Conservation (phyloP, 1,139 yeast species). For the Sugiyamaella paludigena region DNA sequence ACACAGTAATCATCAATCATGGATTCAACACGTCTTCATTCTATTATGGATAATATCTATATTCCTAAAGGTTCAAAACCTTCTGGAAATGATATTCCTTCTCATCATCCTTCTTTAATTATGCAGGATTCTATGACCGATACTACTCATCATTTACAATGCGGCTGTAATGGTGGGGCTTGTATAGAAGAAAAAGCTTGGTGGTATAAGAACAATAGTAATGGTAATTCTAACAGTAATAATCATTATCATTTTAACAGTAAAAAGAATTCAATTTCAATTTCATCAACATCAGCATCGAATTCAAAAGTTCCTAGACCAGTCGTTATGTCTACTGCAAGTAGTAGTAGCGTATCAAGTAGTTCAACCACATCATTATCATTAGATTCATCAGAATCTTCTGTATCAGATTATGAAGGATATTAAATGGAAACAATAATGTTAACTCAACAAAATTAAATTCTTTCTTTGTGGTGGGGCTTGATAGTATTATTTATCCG, state of each 20-base stretch:
- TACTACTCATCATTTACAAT: constrained; percentile 44
- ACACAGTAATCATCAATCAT: constrained; percentile 30
- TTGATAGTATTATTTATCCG: no score
- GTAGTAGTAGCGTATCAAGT: constrained; percentile 14
- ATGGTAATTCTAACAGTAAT: constrained; percentile 1
- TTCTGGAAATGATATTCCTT: constrained; percentile 39
- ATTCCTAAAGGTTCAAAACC: constrained; percentile 38
- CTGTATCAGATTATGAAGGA: constrained; percentile 6
- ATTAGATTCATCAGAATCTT: constrained; percentile 9
- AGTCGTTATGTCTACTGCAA: constrained; percentile 10
- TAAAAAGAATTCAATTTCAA: constrained; percentile 7
- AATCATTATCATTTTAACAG: no score
- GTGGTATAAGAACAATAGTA: constrained; percentile 35
- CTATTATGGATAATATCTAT: constrained; percentile 45
- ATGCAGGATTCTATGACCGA: constrained; percentile 47
- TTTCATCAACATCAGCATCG: constrained; percentile 9
- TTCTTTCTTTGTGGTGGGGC: no score
- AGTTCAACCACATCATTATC: constrained; percentile 1
- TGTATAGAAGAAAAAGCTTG: constrained; percentile 50
- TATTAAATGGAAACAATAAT: no score
- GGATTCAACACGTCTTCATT: constrained; percentile 44
- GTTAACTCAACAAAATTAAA: no score
- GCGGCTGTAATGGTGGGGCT: constrained; percentile 49
- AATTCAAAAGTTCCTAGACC: constrained; percentile 16
- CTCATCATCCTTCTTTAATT: constrained; percentile 49